Evolutionary conservation across 164 flowering plant genomes (phyloP).

Genomic region (Stephania cephalantha): DNA sequence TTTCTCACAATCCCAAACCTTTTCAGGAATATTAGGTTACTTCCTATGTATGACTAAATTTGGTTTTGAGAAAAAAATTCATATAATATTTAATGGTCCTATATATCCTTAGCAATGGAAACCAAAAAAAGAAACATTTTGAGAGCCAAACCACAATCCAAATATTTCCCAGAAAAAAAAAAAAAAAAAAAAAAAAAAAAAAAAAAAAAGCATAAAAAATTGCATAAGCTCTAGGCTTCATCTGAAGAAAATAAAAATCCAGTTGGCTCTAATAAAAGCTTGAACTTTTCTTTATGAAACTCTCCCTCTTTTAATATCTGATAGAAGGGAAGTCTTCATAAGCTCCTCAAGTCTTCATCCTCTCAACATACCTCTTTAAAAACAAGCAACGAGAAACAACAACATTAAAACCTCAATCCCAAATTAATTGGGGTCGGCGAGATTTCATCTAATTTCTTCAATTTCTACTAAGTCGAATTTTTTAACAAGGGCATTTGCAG

Average conservation of each 20-base stretch:
- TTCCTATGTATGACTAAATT: neutral
- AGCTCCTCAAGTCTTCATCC: neutral
- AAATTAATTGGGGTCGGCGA: too few species aligned
- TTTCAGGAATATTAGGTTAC: neutral
- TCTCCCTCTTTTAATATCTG: neutral
- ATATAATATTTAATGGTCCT: neutral
- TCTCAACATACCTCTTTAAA: neutral
- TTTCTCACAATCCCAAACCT: neutral
- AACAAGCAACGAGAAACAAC: neutral
- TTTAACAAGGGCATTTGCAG: too few species aligned
- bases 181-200: too few species aligned
- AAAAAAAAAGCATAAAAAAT: neutral
- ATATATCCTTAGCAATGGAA: neutral
- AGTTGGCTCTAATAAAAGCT: neutral
- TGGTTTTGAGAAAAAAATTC: neutral
- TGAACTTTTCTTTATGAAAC: neutral
- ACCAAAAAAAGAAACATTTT: neutral
- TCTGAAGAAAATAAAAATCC: neutral
- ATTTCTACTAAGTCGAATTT: too few species aligned
- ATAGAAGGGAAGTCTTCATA: neutral
- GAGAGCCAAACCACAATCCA: neutral
- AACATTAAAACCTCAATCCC: neutral
- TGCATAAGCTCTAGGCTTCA: neutral
- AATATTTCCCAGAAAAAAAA: neutral
- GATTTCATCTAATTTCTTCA: too few species aligned